phyloP scores from a whole-genome alignment of 2,329 filamentous ascomycete species.

The Thelonectria rubi region DNA sequence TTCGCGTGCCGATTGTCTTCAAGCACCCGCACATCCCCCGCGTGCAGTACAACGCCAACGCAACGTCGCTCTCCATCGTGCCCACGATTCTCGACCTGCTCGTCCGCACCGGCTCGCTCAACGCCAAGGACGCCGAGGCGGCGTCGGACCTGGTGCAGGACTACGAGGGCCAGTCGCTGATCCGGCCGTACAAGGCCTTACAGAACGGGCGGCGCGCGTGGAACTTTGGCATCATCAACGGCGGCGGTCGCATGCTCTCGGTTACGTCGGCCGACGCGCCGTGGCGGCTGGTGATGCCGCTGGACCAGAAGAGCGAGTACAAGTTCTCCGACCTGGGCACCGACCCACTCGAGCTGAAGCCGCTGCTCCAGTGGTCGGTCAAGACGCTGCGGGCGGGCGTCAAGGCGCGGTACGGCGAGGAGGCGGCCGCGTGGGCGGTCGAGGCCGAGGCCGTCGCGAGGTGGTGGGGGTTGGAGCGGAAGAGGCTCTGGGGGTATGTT shows the following conservation, averaged over 20 bases:
- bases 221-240: slow-evolving; percentile 49
- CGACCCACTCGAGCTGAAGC: slow-evolving; percentile 44
- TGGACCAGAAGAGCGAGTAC: slow-evolving; percentile 46
- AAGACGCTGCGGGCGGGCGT: slow-evolving; percentile 35
- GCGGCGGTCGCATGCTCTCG: slow-evolving; percentile 46
- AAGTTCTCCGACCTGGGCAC: slow-evolving; percentile 42
- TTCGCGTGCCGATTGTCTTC: slow-evolving; percentile 46
- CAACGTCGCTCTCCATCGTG: slow-evolving; percentile 47
- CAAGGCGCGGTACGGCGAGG: slow-evolving; percentile 27
- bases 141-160: slow-evolving; percentile 44
- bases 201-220: slow-evolving; percentile 43
- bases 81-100: slow-evolving; percentile 49
- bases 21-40: slow-evolving; percentile 46
- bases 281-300: slow-evolving; percentile 46
- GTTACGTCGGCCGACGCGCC: slow-evolving; percentile 46
- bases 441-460: slow-evolving; percentile 37
- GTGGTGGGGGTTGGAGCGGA: slow-evolving; percentile 39
- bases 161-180: slow-evolving; percentile 49
- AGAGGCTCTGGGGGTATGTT: slow-evolving; percentile 34
- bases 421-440: slow-evolving; percentile 44
- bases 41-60: slow-evolving; percentile 44
- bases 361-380: slow-evolving; percentile 42
- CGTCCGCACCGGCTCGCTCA: slow-evolving; percentile 46
- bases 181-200: slow-evolving; percentile 41
- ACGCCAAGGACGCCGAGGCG: slow-evolving; percentile 36